phyloP scores from a whole-genome alignment of 2,329 filamentous ascomycete genomes.

The Alternaria dauci region DNA sequence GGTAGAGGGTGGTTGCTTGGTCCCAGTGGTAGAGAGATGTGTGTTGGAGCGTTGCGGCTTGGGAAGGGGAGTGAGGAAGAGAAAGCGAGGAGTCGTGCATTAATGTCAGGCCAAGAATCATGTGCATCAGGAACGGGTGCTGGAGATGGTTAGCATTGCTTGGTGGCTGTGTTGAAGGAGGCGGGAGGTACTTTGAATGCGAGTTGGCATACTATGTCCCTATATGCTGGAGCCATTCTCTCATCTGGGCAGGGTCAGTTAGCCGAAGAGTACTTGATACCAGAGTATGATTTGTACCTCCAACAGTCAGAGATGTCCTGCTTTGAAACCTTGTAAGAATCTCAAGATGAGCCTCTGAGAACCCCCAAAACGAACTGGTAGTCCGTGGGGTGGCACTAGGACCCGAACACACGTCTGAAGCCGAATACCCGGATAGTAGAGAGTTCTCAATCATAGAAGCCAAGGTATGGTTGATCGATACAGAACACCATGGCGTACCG shows the following conservation, averaged over 20 bases:
- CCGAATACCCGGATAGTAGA: constrained; percentile 1
- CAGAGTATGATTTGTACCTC: constrained; percentile 16
- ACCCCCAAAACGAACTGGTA: constrained; percentile 20
- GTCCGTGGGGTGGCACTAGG: neutral
- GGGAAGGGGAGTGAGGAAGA: constrained; percentile 1
- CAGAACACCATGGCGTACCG: constrained; percentile 7
- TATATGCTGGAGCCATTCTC: constrained; percentile 45
- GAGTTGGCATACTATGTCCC: constrained; percentile 50
- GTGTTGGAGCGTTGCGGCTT: constrained; percentile 47
- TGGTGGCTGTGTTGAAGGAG: neutral
- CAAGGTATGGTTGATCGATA: constrained; percentile 26
- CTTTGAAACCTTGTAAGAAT: constrained; percentile 55
- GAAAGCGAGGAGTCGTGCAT: constrained; percentile 62
- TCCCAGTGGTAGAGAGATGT: constrained; percentile 56
- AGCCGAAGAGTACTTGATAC: neutral
- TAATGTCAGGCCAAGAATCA: constrained; percentile 61
- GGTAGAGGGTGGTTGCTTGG: constrained; percentile 60
- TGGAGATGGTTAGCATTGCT: constrained; percentile 26
- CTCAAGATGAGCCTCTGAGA: constrained; percentile 32
- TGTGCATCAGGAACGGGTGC: constrained; percentile 65
- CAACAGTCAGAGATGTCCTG: constrained; percentile 55
- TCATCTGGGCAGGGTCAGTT: constrained; percentile 9
- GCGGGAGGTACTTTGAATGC: constrained; percentile 50
- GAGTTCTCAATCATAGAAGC: constrained; percentile 27
- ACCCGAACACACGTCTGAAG: neutral